Percentiles rank a stretch among this genome's conserved stretches.
Conservation (phyloP, 176 grass and related monocot genomes). For the Areca catechu region DNA sequence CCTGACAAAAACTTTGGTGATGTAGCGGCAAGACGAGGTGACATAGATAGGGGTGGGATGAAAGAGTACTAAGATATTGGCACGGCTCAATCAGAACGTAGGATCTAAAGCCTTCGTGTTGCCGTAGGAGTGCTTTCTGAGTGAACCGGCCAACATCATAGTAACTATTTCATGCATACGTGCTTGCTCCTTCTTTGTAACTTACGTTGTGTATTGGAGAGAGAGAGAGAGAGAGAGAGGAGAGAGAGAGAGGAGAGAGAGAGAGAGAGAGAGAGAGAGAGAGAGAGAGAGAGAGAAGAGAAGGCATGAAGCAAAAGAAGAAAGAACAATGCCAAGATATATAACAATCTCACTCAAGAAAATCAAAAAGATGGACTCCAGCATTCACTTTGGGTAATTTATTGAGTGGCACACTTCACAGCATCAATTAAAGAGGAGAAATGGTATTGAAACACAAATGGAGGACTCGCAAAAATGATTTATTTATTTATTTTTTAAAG, state of each 20-base stretch:
- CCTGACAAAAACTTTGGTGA: too few species aligned
- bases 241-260: neutral
- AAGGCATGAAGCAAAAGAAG: too few species aligned
- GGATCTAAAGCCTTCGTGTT: neutral
- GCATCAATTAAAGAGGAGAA: too few species aligned
- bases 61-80: slow-evolving; percentile 97
- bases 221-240: neutral
- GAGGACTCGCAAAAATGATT: too few species aligned
- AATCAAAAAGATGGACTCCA: too few species aligned
- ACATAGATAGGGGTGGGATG: slow-evolving; percentile 12
- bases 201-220: slow-evolving; percentile 8
- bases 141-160: slow-evolving; percentile 68
- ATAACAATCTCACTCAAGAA: too few species aligned
- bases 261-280: neutral
- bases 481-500: too few species aligned
- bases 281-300: neutral
- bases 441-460: too few species aligned
- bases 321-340: too few species aligned
- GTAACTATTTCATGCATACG: slow-evolving; percentile 40
- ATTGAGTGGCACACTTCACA: too few species aligned
- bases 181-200: neutral
- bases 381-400: too few species aligned
- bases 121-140: slow-evolving; percentile 15
- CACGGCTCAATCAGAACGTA: slow-evolving; percentile 78
- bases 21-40: neutral